These are phyloP conservation scores for Eremothecium coryli DNA, from an alignment of 1,139 yeast species.

Conservation along the genomic window DNA sequence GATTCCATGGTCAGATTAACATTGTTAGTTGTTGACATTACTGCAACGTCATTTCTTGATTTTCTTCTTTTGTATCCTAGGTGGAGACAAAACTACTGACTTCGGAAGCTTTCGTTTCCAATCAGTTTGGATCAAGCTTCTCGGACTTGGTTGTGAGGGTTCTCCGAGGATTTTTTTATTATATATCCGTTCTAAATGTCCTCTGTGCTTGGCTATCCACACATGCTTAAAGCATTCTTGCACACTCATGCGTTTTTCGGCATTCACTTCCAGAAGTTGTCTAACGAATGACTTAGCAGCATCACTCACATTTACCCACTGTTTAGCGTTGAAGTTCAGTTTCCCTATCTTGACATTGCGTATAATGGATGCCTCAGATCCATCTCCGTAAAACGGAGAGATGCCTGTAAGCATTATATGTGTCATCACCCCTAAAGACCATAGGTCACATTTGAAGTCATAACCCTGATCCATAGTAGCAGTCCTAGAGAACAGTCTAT, in stretches of 20 bases:
- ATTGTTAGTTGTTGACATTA: too few species aligned
- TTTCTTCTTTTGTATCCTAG: constrained; percentile 14
- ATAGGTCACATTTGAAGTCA: constrained; percentile 50
- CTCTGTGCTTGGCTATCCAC: constrained; percentile 39
- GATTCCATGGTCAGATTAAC: too few species aligned
- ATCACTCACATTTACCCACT: constrained; percentile 36
- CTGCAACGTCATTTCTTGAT: constrained; percentile 3
- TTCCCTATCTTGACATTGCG: constrained; percentile 35
- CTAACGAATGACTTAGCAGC: constrained; percentile 40
- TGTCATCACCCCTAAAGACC: constrained; percentile 57
- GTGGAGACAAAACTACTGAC: constrained; percentile 16
- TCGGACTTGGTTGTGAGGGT: constrained; percentile 5
- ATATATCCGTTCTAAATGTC: constrained; percentile 27
- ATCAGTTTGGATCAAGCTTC: constrained; percentile 1
- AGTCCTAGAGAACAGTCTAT: constrained; percentile 23
- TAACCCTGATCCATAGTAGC: constrained; percentile 36
- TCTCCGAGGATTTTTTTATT: constrained; percentile 20
- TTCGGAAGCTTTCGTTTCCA: constrained; percentile 25
- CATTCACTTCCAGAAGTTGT: constrained; percentile 35
- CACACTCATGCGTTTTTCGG: constrained; percentile 33
- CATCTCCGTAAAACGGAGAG: constrained; percentile 51
- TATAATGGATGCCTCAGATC: constrained; percentile 33
- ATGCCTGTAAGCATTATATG: constrained; percentile 51
- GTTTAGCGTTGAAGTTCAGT: constrained; percentile 34
- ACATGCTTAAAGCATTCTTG: constrained; percentile 34